A percentile compares a stretch with the other conserved stretches of the same genome.
phyloP scores from a whole-genome alignment of 2,329 filamentous ascomycete species.

The Claviceps sorghi region DNA sequence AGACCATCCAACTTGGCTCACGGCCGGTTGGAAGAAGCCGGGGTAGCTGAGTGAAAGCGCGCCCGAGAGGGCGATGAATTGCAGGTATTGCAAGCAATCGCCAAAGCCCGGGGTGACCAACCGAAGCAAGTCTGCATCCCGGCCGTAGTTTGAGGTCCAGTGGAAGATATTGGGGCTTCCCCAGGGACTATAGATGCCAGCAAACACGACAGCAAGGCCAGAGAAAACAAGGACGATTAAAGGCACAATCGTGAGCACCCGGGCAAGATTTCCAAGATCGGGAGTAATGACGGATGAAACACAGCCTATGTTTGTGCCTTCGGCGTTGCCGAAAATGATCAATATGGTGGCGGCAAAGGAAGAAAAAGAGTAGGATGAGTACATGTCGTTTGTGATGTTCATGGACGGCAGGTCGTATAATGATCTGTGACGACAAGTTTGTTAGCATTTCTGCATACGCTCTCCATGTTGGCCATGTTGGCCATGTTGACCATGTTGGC shows the following conservation, averaged over 20 bases:
- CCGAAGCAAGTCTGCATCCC: conserved; percentile 79
- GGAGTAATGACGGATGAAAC: conserved; percentile 74
- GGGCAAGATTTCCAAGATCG: conserved; percentile 56
- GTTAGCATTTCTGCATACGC: not conserved
- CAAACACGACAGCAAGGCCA: conserved; percentile 67
- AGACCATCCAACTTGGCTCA: conserved; percentile 82
- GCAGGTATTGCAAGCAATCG: conserved; percentile 92
- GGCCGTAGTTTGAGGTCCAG: conserved; percentile 96
- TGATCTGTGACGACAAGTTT: not conserved
- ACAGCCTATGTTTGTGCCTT: conserved; percentile 56
- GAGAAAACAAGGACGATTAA: conserved; percentile 65
- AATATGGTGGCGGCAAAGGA: conserved; percentile 62
- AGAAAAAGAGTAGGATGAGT: conserved; percentile 72
- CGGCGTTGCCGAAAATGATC: conserved; percentile 59
- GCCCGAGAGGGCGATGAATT: conserved; percentile 82
- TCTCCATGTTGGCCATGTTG: no score
- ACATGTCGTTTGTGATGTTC: conserved; percentile 57
- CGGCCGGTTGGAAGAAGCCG: conserved; percentile 82
- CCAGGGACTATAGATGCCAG: conserved; percentile 86
- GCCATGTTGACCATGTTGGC: not conserved
- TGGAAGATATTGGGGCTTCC: conserved; percentile 79
- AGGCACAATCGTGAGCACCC: conserved; percentile 61
- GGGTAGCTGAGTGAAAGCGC: conserved; percentile 77
- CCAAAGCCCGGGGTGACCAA: conserved; percentile 92
- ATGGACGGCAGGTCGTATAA: conserved; percentile 50